phyloP scores from a whole-genome alignment of 352 stramenopile genomes.

The Aphanomyces euteiches region DNA sequence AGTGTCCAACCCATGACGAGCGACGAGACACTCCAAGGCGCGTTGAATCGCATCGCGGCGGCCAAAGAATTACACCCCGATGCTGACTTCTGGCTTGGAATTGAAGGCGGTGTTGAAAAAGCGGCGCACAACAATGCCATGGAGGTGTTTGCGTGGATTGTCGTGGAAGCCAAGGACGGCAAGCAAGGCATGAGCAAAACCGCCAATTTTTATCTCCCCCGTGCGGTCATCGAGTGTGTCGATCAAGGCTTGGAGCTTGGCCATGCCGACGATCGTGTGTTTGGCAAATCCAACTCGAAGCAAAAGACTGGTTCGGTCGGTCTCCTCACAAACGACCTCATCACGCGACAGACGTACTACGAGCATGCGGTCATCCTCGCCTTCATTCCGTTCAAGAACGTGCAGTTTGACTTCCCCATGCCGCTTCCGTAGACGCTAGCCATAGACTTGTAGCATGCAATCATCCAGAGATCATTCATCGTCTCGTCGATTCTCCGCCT shows the following conservation, averaged over 20 bases:
- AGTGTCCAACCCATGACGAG: constrained; percentile 18
- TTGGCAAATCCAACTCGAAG: constrained; percentile 23
- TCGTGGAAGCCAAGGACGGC: constrained; percentile 2
- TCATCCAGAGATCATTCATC: too few species aligned
- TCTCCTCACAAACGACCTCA: constrained; percentile 12
- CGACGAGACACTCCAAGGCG: constrained; percentile 10
- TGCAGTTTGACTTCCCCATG: constrained; percentile 6
- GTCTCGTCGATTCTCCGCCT: too few species aligned
- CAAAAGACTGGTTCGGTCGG: constrained; percentile 10
- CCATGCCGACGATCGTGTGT: constrained; percentile 20
- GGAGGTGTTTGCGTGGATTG: constrained; percentile 26
- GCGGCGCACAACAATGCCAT: not conserved
- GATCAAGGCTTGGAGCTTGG: constrained; percentile 14
- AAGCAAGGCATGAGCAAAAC: constrained; percentile 18
- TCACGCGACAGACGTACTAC: constrained; percentile 25
- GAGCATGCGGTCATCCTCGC: constrained; percentile 23
- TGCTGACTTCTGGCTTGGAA: constrained; percentile 16
- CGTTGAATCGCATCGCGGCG: not conserved
- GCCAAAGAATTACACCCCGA: not conserved
- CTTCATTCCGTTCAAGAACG: constrained; percentile 24
- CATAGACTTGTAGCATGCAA: too few species aligned
- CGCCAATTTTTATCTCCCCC: constrained; percentile 21
- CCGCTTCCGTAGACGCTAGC: not conserved
- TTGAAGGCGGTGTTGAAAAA: constrained; percentile 19
- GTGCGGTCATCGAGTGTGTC: not conserved